Base-by-base conservation (phyloP, 148 eudicot species). In the Dysphania ambrosioides region DNA sequence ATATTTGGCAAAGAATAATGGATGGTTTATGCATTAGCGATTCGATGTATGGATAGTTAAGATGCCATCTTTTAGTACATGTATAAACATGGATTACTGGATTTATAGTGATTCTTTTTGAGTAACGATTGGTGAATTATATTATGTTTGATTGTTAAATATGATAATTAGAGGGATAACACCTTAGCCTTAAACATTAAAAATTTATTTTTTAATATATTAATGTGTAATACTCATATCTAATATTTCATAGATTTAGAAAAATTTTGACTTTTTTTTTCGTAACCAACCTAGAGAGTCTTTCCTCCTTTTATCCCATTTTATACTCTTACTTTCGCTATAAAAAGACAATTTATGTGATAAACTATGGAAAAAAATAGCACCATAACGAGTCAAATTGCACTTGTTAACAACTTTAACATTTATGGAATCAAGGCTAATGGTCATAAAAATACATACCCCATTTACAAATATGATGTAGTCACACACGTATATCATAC, bases 401-500 rank as follows among this genome's bases (percentile, higher is more conserved):
- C 75, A 72, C 70, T 65, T 78, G 56, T 29, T 32, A 70, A 62
- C 75, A 62, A 60, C 42, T 61, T 77, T 59, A 69, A 70, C 49
- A 40, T 70, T 63, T 42, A 71, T 47, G 73, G 73, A 69, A 68
- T 56, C 58, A 68, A 41, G 68, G 51, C 70, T 36, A 26, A 57
- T 56, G 40, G 56, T 26, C 65, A 75, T 40, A 71, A 15, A 42
- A 47, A 18, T 34, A 76, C n/a, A 27, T 27, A 47, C 15, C 62
- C 36, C 56, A 16, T 53, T 51, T 35, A 51, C 36, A 15, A 56
- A 1, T 55, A 36, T 38, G 26, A 13, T 57, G 30, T 59, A 59
- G 55, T 61, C 56, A 80, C 29, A 71, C 58, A 75, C 68, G 79
- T 71, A 75, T 70, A 64, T 2, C 0, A 38, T 64, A 80, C 75